Base-by-base conservation (phyloP, 495 filamentous ascomycete genomes). In the Xylaria sp. region DNA sequence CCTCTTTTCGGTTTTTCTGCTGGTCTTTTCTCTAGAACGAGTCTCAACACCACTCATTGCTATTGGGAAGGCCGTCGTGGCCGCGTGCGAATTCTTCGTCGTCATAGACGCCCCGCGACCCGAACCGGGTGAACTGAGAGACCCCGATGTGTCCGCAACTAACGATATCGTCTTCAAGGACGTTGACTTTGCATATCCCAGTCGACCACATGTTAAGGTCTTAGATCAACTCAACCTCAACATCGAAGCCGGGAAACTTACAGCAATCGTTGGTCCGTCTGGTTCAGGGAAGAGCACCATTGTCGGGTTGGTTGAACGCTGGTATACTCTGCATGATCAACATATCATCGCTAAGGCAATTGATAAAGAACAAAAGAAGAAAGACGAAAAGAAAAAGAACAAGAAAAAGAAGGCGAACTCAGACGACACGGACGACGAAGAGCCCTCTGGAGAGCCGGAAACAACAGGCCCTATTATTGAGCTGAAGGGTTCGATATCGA, bases 201-300 rank as follows among this genome's bases (percentile, higher is more conserved):
- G 89, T 58, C 81, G 92, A 33, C 87, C 91, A 1, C 86, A 90
- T 64, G 84, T 90, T 55, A 88, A 85, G 59, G 87, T 93, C 4
- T 75, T 89, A 15, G 83, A 86, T 70, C 79, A 87, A 19, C 79
- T 92, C 41, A 85, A 83, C 57, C 78, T 92, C 8, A 78, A 70
- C 11, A 88, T 93, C 55, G 86, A 88, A 44, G 90, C 94, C 8
- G 94, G 94, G 17, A 92, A 94, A 78, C 92, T 93, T 48, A 93
- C 93, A 33, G 93, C 95, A n/a, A 86, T 98, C 61, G 93, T 97
- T 50, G 92, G 95, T 11, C 89, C 94, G 14, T 93, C 93, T 21
- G 91, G 92, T 19, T 93, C 92, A 52, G 91, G 95, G 44, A 99
- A 99, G 82, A 94, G 91, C 72, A 98, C 95, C 0, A 92, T 98